phyloP scores from a whole-genome alignment of 441 rosid genomes.

The Erodium trifolium region DNA sequence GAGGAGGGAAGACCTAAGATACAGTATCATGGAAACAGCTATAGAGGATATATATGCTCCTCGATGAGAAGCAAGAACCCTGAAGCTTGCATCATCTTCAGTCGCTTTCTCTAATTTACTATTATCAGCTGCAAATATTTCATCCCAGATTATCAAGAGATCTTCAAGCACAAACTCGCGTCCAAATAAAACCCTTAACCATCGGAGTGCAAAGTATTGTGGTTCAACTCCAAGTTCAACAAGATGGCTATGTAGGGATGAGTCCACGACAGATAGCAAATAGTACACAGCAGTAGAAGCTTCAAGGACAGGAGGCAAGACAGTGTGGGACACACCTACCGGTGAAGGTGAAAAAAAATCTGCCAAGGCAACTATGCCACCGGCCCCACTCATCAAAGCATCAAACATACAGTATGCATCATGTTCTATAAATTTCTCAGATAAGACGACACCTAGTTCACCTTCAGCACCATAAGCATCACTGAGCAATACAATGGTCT shows the following conservation, averaged over 20 bases:
- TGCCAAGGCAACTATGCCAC: constrained; percentile 70
- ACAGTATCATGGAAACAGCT: constrained; percentile 80
- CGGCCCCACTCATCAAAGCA: constrained; percentile 73
- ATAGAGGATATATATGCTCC: constrained; percentile 68
- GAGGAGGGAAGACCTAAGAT: constrained; percentile 76
- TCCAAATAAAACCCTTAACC: constrained; percentile 88
- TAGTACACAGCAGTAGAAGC: constrained; percentile 72
- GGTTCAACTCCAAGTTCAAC: constrained; percentile 94
- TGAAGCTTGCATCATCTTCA: constrained; percentile 23
- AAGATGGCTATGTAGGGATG: constrained; percentile 77
- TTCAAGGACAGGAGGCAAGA: constrained; percentile 80
- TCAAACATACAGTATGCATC: constrained; percentile 97
- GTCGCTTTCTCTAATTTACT: constrained; percentile 21
- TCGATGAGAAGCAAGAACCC: constrained; percentile 50
- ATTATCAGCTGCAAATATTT: constrained; percentile 65
- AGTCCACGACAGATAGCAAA: constrained; percentile 62
- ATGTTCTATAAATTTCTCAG: constrained; percentile 95
- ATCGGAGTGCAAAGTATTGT: constrained; percentile 89
- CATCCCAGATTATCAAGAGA: constrained; percentile 84
- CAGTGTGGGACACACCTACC: constrained; percentile 34
- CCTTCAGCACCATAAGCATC: constrained; percentile 98
- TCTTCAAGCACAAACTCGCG: constrained; percentile 70
- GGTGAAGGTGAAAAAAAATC: constrained; percentile 61
- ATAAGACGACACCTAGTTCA: constrained; percentile 84
- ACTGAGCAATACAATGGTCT: constrained; percentile 46